Evolutionary conservation across 805 yeast species (phyloP).

Genomic region (Candida ovalis): DNA sequence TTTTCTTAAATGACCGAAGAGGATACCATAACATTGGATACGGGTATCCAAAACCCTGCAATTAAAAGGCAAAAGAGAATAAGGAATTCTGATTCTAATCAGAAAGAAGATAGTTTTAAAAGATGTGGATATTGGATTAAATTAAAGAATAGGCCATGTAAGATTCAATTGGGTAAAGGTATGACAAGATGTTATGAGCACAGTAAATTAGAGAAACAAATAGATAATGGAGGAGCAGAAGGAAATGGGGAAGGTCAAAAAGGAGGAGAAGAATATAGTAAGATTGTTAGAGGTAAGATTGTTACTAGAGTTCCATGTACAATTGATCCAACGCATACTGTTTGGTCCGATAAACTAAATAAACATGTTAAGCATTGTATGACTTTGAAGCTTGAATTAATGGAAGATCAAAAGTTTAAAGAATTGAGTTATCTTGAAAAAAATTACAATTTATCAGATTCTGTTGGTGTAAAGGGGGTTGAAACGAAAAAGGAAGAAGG

Average conservation of each 20-base stretch:
- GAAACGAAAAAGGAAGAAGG: background rate
- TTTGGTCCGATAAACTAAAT: slow-evolving; percentile 56
- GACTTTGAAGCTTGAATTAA: slow-evolving; percentile 33
- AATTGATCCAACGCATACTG: slow-evolving; percentile 67
- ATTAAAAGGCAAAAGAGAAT: background rate
- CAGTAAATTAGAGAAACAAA: slow-evolving; percentile 9
- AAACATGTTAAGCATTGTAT: slow-evolving; percentile 63
- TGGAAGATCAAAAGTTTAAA: slow-evolving; percentile 30
- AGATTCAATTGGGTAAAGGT: slow-evolving; percentile 51
- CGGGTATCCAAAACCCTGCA: too few relatives aligned
- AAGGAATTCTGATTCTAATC: background rate
- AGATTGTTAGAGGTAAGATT: slow-evolving; percentile 24
- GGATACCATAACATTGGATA: too few relatives aligned
- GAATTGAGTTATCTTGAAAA: slow-evolving; percentile 41
- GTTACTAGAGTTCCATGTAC: slow-evolving; percentile 66
- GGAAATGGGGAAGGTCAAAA: too few relatives aligned
- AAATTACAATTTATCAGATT: slow-evolving; percentile 41
- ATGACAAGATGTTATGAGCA: slow-evolving; percentile 64
- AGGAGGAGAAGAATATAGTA: slow-evolving; percentile 6
- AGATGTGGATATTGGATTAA: slow-evolving; percentile 47
- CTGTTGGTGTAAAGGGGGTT: background rate
- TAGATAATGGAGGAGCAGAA: too few relatives aligned
- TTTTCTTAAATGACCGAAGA: too few relatives aligned
- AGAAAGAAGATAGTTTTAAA: slow-evolving; percentile 4
- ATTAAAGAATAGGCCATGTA: slow-evolving; percentile 54